Base-by-base conservation (phyloP, 345 rosid species). In the Hibiscus mutabilis region DNA sequence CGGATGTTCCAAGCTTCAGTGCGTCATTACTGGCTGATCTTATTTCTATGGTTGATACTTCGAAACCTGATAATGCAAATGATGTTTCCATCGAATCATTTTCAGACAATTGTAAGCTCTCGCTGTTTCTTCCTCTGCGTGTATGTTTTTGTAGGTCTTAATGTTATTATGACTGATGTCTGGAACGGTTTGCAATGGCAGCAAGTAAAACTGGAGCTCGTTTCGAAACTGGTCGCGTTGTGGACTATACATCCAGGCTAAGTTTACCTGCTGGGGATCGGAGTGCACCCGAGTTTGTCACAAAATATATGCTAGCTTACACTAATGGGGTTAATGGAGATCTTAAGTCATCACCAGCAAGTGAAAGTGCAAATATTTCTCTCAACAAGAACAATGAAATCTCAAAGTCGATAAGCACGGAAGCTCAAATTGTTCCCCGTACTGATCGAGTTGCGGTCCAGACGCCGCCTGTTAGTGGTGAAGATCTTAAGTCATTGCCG, bases 11-110 rank as follows among this genome's bases (percentile, higher is more conserved):
- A 21, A 64, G 68, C 68, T 21, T 64, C 18, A 74, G 76, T 75
- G 33, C 74, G 47, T 46, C 74, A 42, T 80, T 77, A 53, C 58
- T 77, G 22, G 71, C 81, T 47, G 90, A 83, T 77, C 82, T 82
- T 49, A 60, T 76, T 56, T 76, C 84, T 53, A 70, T 78, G 37
- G 82, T 76, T 35, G 83, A 84, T 74, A 66, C 79, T 75, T 75
- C 84, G 44, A 82, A 83, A 5, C 19, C 77, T 35, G 47, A 68
- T 35, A 74, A 69, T 42, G 63, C n/a, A 27, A 75, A 12, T 40
- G 71, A 69, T 76, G 78, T 65, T 61, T 62, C 76, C 6, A 25
- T 27, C 42, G 78, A 70, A 66, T 60, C 58, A 73, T 66, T 69
- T n/a, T 56, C 73, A 25, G 68, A 55, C 35, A 77, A 78, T 9